A percentile compares a stretch with the other conserved stretches of the same genome.
phyloP scores from a whole-genome alignment of 108 stramenopile species.

The Asterionellopsis glacialis region DNA sequence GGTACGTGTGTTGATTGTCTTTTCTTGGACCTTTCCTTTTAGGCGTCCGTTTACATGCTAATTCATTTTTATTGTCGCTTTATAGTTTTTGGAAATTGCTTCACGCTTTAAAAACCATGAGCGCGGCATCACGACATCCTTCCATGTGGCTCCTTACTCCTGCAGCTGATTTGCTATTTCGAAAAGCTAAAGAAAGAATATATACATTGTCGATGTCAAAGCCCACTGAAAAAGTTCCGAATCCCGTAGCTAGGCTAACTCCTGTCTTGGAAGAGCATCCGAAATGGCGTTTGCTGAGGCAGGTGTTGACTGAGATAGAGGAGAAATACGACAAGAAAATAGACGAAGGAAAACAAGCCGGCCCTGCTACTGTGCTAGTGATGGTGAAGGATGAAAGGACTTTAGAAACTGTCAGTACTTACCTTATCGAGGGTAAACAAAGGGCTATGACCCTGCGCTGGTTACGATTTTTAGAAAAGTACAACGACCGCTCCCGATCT shows the following conservation, averaged over 20 bases:
- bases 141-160: conserved; percentile 87
- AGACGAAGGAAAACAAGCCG: conserved; percentile 3
- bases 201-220: conserved; percentile 46
- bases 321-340: conserved; percentile 26
- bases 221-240: conserved; percentile 34
- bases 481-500: conserved; percentile 61
- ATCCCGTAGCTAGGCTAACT: conserved; percentile 46
- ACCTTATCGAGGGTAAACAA: conserved; percentile 52
- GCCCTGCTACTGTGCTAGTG: conserved; percentile 52
- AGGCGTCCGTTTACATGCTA: too few relatives aligned
- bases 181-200: conserved; percentile 86
- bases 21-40: too few relatives aligned
- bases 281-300: conserved; percentile 83
- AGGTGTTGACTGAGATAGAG: conserved; percentile 83
- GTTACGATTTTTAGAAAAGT: conserved; percentile 54
- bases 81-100: conserved; percentile 78
- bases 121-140: conserved; percentile 53
- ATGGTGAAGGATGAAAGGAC: conserved; percentile 90
- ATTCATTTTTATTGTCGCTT: too few relatives aligned
- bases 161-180: conserved; percentile 86
- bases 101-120: conserved; percentile 64
- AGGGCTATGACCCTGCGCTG: conserved; percentile 45
- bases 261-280: conserved; percentile 88
- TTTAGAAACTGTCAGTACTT: conserved; percentile 58
- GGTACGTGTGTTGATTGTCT: too few relatives aligned